Evolutionary conservation across 2,329 filamentous ascomycete genomes (phyloP), one percentile per base, ranked within the genome.

Genomic region (Fusarium napiforme): DNA sequence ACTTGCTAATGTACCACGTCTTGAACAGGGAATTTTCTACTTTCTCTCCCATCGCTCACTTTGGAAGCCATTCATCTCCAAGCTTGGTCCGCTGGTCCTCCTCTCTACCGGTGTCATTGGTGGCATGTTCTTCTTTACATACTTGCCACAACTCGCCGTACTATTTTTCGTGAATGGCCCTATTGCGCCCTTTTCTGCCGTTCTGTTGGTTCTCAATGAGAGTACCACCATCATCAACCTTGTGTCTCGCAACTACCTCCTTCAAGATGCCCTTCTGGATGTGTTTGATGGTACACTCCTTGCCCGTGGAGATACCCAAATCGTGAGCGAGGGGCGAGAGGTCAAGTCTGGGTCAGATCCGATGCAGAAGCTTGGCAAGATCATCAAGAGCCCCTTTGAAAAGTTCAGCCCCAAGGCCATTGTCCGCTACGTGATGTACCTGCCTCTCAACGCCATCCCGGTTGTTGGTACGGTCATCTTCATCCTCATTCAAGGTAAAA

Each of bases 401-500:
- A 86, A 85, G 70, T 89, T 89, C 75, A 87, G 86, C 34, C 86
- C 86, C 34, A 89, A 86, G 77, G 90, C 92, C 12, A 82, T 97
- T 49, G 84, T 97, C 43, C 87, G 93, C 69, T 96, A 96, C 78
- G 80, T 97, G 72, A 89, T 98, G 84, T 96, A 97, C 80, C 86
- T 97, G 46, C 95, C 96, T 16, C 87, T 98, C 69, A 98, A 98
- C 84, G 95, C 97, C 80, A 95, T 98, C 59, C 96, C 96, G 0
- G 88, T 98, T 1, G 89, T 97, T 23, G 96, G 96, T 10, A 97
- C 95, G 0, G 84, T 91, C 12, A 84, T 95, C 9, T 98, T 97
- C 81, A 88, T 98, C 39, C 81, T 93, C 34, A 80, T 97, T 21
- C 94, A 97, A 82, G 93, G 92, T 82, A 73, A 64, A 21, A 36